Evolutionary conservation across 1,284 basidiomycete genomes (phyloP), one percentile per base, ranked within the genome.

Genomic region (Abortiporus biennis): DNA sequence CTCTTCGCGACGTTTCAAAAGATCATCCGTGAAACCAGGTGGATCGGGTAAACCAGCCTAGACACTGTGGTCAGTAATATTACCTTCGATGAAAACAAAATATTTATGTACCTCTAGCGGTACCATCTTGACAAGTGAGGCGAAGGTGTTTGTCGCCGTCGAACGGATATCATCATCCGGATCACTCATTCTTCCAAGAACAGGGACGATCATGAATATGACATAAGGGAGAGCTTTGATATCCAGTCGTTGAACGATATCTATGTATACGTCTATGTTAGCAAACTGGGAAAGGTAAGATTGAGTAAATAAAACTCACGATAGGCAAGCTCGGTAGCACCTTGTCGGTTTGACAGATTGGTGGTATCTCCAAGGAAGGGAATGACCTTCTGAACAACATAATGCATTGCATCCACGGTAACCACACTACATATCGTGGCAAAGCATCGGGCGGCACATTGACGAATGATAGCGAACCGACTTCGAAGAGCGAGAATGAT

Each of bases 71-170:
- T 36, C 4, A 24, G 33, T 20, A n/a, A n/a, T n/a, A n/a, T n/a
- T n/a, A n/a, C n/a, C n/a, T n/a, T n/a, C 12, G 11, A 38, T 21
- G 23, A 20, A 21, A 40, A 39, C 3, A 44, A 30, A 25, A 36
- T 13, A 8, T n/a, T n/a, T n/a, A n/a, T n/a, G n/a, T 46, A 91
- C 90, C 75, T 99, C 96, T 1, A 99, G 74, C 3, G 96, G 96
- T 4, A 99, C 92, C 86, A 99, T 95, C 71, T 99, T 98, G 53
- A 99, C 90, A n/a, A 99, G 69, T 2, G 92, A 88, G 0, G 96
- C 96, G 60, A 99, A 99, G 0, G 94, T 96, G 57, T 93, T 93
- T 6, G 96, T 98, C 0, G 96, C 87, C 4, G 92, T 82, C 29
- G 95, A 80, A 16, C 96, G 85, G 36, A 96, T 85, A 47, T 90